Evolutionary conservation across 2,329 filamentous ascomycete species (phyloP).

Genomic region (Penicillium polonicum): DNA sequence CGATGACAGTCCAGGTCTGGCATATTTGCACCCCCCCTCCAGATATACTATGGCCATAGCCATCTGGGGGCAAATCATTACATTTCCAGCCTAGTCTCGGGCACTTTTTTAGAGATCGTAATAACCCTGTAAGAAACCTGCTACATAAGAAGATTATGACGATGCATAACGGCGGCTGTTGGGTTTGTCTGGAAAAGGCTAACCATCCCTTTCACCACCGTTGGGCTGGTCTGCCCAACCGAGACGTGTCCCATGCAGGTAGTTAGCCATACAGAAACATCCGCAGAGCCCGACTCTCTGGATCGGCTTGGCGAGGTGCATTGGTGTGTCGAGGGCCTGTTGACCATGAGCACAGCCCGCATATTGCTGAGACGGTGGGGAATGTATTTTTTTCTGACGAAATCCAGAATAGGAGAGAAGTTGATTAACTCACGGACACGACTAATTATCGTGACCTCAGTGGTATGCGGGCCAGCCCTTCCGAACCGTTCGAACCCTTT

Average conservation of each 20-base stretch:
- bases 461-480: conserved; percentile 17
- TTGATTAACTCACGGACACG: conserved; percentile 3
- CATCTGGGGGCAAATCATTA: neutral
- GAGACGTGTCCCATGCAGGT: conserved; percentile 17
- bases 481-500: conserved; percentile 19
- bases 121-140: neutral
- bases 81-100: neutral
- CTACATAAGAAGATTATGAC: conserved; percentile 2
- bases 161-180: conserved; percentile 20
- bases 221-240: conserved; percentile 23
- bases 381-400: neutral
- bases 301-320: conserved; percentile 36
- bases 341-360: conserved; percentile 31
- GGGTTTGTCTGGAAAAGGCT: conserved; percentile 18
- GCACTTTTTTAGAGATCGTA: neutral
- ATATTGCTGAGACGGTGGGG: conserved; percentile 8
- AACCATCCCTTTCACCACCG: conserved; percentile 21
- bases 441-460: conserved; percentile 10
- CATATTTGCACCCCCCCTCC: conserved; percentile 7
- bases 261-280: conserved; percentile 14
- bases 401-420: conserved; percentile 3
- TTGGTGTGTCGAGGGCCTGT: conserved; percentile 31
- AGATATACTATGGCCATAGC: conserved; percentile 20
- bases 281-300: conserved; percentile 34
- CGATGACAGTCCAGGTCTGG: conserved; percentile 32